Percentiles rank a stretch among this genome's conserved stretches.
Conservation (phyloP, 495 filamentous ascomycete genomes). For the Neurospora sublineolata region DNA sequence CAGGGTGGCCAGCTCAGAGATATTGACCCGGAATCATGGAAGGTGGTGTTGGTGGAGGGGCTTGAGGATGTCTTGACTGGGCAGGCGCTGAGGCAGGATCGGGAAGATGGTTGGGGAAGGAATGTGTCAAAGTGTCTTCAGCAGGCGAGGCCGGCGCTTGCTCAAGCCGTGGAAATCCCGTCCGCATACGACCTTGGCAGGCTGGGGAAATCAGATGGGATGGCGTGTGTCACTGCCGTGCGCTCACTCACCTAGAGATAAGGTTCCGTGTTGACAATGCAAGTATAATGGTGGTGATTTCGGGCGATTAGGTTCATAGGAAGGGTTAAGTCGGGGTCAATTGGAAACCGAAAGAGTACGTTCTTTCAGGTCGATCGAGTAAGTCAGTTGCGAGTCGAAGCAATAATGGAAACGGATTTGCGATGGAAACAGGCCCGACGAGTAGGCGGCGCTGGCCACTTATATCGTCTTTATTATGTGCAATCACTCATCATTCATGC, state of each 20-base stretch:
- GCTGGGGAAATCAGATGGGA: background rate
- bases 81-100: background rate
- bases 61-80: background rate
- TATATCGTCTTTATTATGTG: slow-evolving; percentile 11
- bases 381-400: background rate
- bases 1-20: background rate
- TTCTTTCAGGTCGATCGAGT: background rate
- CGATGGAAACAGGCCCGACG: background rate
- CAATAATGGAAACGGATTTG: slow-evolving; percentile 1
- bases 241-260: background rate
- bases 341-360: slow-evolving; percentile 1
- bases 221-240: background rate
- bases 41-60: background rate
- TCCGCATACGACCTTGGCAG: background rate
- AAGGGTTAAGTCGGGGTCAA: slow-evolving; percentile 1
- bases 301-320: background rate
- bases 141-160: background rate
- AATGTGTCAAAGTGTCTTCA: background rate
- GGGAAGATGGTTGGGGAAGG: background rate
- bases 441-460: slow-evolving; percentile 11
- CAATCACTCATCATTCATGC: slow-evolving; percentile 8
- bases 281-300: background rate
- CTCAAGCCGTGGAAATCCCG: background rate
- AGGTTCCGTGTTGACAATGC: background rate
- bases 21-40: background rate